Evolutionary conservation across 352 stramenopile species (phyloP).

Genomic region (Blastocystis sp.): DNA sequence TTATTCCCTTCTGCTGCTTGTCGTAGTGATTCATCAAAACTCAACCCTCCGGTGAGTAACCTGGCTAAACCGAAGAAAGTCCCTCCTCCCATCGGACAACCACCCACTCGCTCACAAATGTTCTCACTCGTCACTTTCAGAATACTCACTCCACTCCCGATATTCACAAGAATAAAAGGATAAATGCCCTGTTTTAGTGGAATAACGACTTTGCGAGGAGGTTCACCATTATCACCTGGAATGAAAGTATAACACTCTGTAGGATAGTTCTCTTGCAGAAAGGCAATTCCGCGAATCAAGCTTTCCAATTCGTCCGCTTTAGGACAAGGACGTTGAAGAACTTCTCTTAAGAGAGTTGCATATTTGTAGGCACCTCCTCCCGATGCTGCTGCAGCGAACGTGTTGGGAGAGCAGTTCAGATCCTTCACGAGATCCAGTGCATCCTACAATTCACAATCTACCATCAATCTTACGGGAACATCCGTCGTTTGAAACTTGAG

Average conservation of each 20-base stretch:
- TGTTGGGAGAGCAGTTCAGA: conserved; percentile 79
- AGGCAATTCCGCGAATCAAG: conserved; percentile 90
- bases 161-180: conserved; percentile 92
- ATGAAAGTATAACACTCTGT: conserved; percentile 96
- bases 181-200: conserved; percentile 73
- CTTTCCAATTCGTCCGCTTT: conserved; percentile 86
- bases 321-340: conserved; percentile 72
- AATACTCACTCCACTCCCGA: conserved; percentile 93
- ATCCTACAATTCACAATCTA: conserved; percentile 68
- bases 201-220: conserved; percentile 65
- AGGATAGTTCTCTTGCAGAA: conserved; percentile 84
- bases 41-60: conserved; percentile 74
- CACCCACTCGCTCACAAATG: conserved; percentile 90
- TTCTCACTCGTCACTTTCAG: conserved; percentile 81
- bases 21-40: conserved; percentile 76
- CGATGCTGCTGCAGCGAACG: conserved; percentile 79
- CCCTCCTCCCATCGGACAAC: conserved; percentile 91
- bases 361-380: conserved; percentile 91
- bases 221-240: conserved; percentile 66
- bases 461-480: neutral
- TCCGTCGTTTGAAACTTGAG: conserved; percentile 79
- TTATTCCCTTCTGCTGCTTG: conserved; percentile 72
- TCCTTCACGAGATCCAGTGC: conserved; percentile 74
- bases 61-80: conserved; percentile 96
- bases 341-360: conserved; percentile 75